A percentile compares a stretch with the other conserved stretches of the same genome.
phyloP scores from a whole-genome alignment of 1,284 basidiomycete species.

The Pseudozyma sp. region DNA sequence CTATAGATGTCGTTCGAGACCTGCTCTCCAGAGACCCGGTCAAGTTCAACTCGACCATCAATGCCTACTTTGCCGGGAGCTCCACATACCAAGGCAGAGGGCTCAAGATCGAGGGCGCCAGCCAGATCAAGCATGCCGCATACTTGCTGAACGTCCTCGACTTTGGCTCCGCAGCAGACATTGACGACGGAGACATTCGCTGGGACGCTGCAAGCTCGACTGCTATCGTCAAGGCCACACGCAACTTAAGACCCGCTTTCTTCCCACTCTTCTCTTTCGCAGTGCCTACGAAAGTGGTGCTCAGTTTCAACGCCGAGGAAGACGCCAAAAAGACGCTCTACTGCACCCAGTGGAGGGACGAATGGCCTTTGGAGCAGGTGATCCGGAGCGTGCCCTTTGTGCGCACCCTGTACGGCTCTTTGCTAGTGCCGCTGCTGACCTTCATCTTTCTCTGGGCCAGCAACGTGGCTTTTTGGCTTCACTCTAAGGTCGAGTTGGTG shows the following conservation, averaged over 20 bases:
- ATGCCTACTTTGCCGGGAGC: constrained; percentile 43
- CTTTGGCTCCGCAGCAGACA: constrained; percentile 38
- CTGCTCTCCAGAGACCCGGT: constrained; percentile 48
- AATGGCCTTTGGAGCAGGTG: constrained; percentile 42
- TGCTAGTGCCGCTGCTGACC: constrained; percentile 40
- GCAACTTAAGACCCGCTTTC: constrained; percentile 42
- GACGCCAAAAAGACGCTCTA: constrained; percentile 36
- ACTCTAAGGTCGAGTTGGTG: constrained; percentile 26
- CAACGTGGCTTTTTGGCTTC: constrained; percentile 43
- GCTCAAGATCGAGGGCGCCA: constrained; percentile 47
- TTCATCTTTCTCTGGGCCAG: constrained; percentile 38
- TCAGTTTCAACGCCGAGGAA: constrained; percentile 42
- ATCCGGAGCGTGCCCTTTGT: constrained; percentile 27
- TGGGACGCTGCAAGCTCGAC: constrained; percentile 40
- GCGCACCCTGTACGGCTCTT: constrained; percentile 15
- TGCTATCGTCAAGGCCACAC: constrained; percentile 41
- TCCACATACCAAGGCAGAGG: constrained; percentile 51
- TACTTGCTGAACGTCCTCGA: constrained; percentile 47
- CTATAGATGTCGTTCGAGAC: constrained; percentile 35
- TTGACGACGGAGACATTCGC: constrained; percentile 35
- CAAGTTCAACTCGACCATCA: constrained; percentile 56
- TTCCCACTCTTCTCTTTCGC: constrained; percentile 55
- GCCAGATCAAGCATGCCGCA: constrained; percentile 50
- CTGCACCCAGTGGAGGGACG: constrained; percentile 51
- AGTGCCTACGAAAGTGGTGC: constrained; percentile 30